Percentiles rank a stretch among this genome's conserved stretches.
These are phyloP conservation scores for Sporothrix schenckii DNA, from an alignment of 2,329 filamentous ascomycete genomes.

Conservation along the genomic window DNA sequence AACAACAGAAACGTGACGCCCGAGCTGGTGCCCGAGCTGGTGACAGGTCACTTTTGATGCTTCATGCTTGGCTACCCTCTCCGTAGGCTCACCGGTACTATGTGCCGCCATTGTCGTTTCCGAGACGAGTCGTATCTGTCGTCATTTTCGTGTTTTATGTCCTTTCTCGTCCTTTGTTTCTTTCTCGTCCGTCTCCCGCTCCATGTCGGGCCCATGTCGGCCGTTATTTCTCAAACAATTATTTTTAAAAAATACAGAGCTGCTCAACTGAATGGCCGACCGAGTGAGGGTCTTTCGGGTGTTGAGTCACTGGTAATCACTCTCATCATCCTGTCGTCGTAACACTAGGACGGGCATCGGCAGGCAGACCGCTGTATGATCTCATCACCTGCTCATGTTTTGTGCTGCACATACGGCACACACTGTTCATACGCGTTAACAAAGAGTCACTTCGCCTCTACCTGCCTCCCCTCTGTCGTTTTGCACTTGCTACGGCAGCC, in stretches of 20 bases:
- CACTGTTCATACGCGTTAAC: not conserved
- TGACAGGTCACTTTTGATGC: not conserved
- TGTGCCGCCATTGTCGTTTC: not conserved
- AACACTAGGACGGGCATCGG: not conserved
- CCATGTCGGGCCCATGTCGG: conserved; percentile 6
- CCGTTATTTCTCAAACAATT: not conserved
- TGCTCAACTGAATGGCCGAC: no score
- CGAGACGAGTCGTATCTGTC: not conserved
- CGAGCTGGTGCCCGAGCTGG: not conserved
- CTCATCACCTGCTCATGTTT: not conserved
- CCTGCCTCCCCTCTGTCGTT: not conserved
- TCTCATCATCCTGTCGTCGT: not conserved
- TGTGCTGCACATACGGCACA: no score
- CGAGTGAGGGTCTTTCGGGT: not conserved
- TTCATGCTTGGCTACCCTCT: not conserved
- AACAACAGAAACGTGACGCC: not conserved
- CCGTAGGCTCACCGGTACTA: conserved; percentile 4
- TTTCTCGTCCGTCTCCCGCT: not conserved
- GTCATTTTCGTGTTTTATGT: not conserved
- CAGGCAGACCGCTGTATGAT: not conserved
- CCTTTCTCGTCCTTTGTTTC: not conserved
- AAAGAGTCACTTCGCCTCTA: not conserved
- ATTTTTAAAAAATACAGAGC: not conserved
- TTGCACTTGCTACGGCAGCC: not conserved
- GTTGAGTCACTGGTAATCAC: not conserved